phyloP scores from a whole-genome alignment of 495 filamentous ascomycete genomes.

The Penicillium paxilli region DNA sequence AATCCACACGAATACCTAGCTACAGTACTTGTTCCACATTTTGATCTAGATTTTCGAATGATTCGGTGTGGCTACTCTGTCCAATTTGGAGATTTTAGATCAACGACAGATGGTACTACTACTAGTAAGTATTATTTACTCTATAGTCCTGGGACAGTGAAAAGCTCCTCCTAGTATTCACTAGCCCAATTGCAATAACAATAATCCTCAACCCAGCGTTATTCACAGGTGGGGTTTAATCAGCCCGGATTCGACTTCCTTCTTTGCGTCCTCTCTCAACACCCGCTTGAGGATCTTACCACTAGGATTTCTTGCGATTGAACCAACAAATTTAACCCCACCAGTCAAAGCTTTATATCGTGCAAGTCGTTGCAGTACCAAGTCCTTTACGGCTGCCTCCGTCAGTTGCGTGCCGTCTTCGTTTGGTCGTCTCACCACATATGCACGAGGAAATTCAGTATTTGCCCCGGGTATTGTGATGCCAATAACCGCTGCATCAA shows the following conservation, averaged over 20 bases:
- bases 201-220: neutral
- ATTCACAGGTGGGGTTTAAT: slow-evolving; percentile 23
- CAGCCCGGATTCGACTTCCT: slow-evolving; percentile 27
- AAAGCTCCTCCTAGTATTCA: too few species aligned
- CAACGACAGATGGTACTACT: too few species aligned
- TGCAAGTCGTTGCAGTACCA: slow-evolving; percentile 54
- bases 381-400: slow-evolving; percentile 57
- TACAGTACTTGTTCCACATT: too few species aligned
- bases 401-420: slow-evolving; percentile 43
- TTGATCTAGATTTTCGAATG: too few species aligned
- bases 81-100: too few species aligned
- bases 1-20: too few species aligned
- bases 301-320: slow-evolving; percentile 74
- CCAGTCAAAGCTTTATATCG: slow-evolving; percentile 74
- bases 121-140: too few species aligned
- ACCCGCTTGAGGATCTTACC: slow-evolving; percentile 83
- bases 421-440: slow-evolving; percentile 57
- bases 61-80: too few species aligned
- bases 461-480: slow-evolving; percentile 59
- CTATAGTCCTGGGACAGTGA: too few species aligned
- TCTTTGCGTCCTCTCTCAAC: slow-evolving; percentile 48
- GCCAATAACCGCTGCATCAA: slow-evolving; percentile 79
- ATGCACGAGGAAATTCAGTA: slow-evolving; percentile 78
- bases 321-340: slow-evolving; percentile 74
- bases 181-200: too few species aligned